Conservation (phyloP, 306 rosid genomes). For the Hippophae gyantsensis region DNA sequence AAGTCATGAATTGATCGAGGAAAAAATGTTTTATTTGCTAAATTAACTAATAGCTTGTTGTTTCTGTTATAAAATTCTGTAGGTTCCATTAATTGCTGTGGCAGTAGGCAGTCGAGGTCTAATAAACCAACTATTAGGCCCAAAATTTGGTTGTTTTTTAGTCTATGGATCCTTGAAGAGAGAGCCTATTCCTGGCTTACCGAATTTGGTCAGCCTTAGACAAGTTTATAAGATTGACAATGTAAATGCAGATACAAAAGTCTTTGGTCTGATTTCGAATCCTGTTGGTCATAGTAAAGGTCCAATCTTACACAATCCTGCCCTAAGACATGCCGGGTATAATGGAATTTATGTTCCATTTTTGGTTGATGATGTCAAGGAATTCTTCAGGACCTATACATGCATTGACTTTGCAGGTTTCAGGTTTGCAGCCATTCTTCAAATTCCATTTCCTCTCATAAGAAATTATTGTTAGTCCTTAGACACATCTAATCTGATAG, state of each 20-base stretch:
- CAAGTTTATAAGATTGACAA: conserved; percentile 9
- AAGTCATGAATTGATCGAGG: no score
- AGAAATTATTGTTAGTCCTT: no score
- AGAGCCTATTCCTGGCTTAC: conserved; percentile 11
- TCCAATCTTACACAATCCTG: conserved; percentile 12
- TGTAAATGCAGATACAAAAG: conserved; percentile 7
- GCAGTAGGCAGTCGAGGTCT: conserved; percentile 18
- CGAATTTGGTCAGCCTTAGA: conserved; percentile 12
- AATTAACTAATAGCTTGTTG: not conserved
- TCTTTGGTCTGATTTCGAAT: conserved; percentile 16
- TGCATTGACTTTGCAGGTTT: conserved; percentile 17
- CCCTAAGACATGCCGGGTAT: conserved; percentile 11
- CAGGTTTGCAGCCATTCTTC: conserved; percentile 4
- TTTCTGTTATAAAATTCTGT: not conserved
- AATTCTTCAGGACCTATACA: conserved; percentile 11
- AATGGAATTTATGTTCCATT: conserved; percentile 15
- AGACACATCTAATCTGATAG: no score
- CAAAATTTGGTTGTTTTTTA: conserved; percentile 17
- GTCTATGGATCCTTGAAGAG: conserved; percentile 10
- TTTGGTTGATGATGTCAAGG: conserved; percentile 11
- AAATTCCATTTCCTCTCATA: not conserved
- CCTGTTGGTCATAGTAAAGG: conserved; percentile 18
- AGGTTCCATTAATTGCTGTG: conserved; percentile 14
- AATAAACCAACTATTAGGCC: conserved; percentile 18
- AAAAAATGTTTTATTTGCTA: no score